These are phyloP conservation scores for Microcera coccophila DNA, from an alignment of 2,329 filamentous ascomycete genomes.

Conservation along the genomic window DNA sequence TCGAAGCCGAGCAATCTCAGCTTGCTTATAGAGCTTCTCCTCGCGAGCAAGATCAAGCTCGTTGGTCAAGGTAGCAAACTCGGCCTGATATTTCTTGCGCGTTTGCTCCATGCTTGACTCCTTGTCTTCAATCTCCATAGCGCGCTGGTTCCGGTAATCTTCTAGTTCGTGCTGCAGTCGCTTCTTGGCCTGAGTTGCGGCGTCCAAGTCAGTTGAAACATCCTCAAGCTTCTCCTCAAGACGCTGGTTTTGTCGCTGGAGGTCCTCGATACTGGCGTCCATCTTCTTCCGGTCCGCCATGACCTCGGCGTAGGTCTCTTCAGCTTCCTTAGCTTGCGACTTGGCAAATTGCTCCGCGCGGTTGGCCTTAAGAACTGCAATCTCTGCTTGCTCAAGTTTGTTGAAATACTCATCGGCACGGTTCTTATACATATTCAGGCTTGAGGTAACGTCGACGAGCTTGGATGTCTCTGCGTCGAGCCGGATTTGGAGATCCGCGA, in stretches of 20 bases:
- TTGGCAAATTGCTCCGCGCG: conserved; percentile 93
- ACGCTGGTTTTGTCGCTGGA: conserved; percentile 83
- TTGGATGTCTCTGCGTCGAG: conserved; percentile 86
- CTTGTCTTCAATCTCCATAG: conserved; percentile 95
- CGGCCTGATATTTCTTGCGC: conserved; percentile 92
- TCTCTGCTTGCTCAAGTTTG: conserved; percentile 95
- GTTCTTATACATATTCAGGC: conserved; percentile 82
- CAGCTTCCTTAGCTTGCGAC: conserved; percentile 81
- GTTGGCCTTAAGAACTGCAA: conserved; percentile 86
- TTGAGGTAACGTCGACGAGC: conserved; percentile 76
- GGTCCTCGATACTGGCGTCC: conserved; percentile 80
- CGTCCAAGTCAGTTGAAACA: conserved; percentile 81
- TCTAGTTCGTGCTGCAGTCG: conserved; percentile 94
- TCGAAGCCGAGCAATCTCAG: conserved; percentile 82
- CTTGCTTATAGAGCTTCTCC: conserved; percentile 78
- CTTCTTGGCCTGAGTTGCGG: conserved; percentile 83
- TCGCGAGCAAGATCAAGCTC: conserved; percentile 93
- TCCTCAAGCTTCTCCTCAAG: conserved; percentile 91
- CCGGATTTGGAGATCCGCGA: conserved; percentile 87
- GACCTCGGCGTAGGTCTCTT: conserved; percentile 83
- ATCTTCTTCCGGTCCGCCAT: conserved; percentile 91
- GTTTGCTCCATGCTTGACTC: conserved; percentile 96
- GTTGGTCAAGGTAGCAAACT: conserved; percentile 83
- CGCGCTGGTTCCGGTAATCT: conserved; percentile 91
- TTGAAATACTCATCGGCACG: conserved; percentile 94